Base-by-base conservation (phyloP, 1,284 basidiomycete species). In the Dichomitus squalens region DNA sequence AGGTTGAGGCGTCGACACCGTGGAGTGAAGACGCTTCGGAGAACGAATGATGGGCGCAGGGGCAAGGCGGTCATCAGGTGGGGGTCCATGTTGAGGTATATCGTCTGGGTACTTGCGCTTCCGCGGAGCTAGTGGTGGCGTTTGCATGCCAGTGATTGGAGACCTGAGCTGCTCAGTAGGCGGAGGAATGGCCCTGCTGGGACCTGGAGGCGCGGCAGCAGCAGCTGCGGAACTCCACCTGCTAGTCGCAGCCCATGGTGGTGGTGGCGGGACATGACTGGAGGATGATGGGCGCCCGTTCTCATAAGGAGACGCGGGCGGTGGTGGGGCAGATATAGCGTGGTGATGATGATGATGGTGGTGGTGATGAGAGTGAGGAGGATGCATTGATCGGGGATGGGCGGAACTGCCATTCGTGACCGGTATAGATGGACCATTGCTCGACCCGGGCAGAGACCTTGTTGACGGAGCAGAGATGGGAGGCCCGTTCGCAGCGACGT, bases 181-280 rank as follows among this genome's bases (percentile, higher is more conserved):
- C 2, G 49, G 53, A 36, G 55, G 56, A 39, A 55, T 41, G 3
- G 52, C 29, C 23, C 54, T 55, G 6, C 68, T 61, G 14, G 70
- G 60, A 6, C 69, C 58, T 1, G 70, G 66, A 21, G 73, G 64
- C 18, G 64, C 67, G 41, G 73, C 61, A 18, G 70, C 66, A 4
- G 68, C 69, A 0, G 69, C 71, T 23, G 72, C 71, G 50, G 58
- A 68, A 55, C 66, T 72, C 70, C 62, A 72, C 74, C 57, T 78
- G 78, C 82, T 86, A 77, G 60, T 82, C 52, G 80, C 74, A 16
- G 85, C 85, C 88, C 87, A 89, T 2, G 87, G 86, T n/a, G 87
- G 85, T 0, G 85, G 84, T 0, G 87, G 84, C 3, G 80, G 81
- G 39, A 79, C 72, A 16, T n/a, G n/a, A n/a, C n/a, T n/a, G n/a